Conservation (phyloP, 2,329 filamentous ascomycete species). For the Hymenoscyphus infarciens region DNA sequence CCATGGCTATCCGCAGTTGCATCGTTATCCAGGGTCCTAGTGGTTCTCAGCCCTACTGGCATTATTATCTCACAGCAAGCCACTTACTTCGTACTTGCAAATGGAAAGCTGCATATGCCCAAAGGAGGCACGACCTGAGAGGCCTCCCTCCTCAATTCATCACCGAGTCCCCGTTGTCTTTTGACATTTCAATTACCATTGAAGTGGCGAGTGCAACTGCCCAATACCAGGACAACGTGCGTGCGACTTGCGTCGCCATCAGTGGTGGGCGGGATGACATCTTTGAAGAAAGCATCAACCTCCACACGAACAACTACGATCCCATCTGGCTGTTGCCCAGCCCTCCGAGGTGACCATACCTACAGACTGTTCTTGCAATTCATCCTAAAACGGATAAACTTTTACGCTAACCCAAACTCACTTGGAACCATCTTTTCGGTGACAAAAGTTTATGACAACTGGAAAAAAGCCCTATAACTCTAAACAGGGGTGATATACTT, state of each 20-base stretch:
- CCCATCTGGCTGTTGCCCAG: background rate
- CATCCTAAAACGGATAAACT: no score
- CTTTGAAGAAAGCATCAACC: background rate
- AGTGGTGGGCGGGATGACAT: conserved; percentile 15
- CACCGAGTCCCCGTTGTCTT: background rate
- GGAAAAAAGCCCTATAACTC: no score
- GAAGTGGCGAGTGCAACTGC: background rate
- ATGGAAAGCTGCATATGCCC: background rate
- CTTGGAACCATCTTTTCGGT: no score
- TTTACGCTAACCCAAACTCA: no score
- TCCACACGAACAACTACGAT: conserved; percentile 3
- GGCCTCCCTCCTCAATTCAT: background rate
- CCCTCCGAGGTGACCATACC: background rate
- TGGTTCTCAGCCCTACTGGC: conserved; percentile 1
- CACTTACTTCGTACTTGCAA: no score
- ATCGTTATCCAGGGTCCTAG: background rate
- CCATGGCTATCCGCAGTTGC: conserved; percentile 1
- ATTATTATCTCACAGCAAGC: background rate
- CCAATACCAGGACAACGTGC: conserved; percentile 7
- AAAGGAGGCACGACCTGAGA: background rate
- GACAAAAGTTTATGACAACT: no score
- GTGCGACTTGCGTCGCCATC: conserved; percentile 10
- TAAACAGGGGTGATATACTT: no score
- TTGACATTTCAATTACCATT: background rate
- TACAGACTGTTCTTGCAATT: no score